Evolutionary conservation across 140 eudicot genomes (phyloP).

Genomic region (Oenanthe javanica): DNA sequence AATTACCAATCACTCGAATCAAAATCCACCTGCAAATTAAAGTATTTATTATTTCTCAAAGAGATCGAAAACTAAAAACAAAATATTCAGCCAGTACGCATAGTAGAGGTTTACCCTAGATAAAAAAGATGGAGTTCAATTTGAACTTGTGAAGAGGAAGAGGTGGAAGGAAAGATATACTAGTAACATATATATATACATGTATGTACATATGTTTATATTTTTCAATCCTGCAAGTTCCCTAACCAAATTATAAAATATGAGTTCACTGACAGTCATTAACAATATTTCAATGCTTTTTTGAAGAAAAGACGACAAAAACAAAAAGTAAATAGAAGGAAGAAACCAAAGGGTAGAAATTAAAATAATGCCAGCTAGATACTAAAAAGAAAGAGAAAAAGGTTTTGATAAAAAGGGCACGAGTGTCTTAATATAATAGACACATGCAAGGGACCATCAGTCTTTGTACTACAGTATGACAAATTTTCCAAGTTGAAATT

Average conservation of each 20-base stretch:
- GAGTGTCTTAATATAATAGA: slow-evolving; percentile 36
- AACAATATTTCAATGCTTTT: slow-evolving; percentile 2
- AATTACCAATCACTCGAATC: slow-evolving; percentile 9
- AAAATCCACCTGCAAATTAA: slow-evolving; percentile 30
- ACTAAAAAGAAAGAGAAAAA: not conserved
- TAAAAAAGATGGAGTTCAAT: slow-evolving; percentile 10
- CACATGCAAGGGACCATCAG: slow-evolving; percentile 35
- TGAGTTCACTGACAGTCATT: not conserved
- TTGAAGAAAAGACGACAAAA: not conserved
- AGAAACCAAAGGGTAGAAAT: not conserved
- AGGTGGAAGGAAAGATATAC: slow-evolving; percentile 31
- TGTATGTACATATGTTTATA: not conserved
- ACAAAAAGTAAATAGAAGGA: not conserved
- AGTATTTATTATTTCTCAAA: not conserved
- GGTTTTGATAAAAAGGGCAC: slow-evolving; percentile 21
- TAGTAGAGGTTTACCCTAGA: slow-evolving; percentile 27
- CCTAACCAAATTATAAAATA: not conserved
- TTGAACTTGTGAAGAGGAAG: slow-evolving; percentile 15
- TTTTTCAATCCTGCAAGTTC: not conserved
- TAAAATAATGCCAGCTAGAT: not conserved
- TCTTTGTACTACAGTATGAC: slow-evolving; percentile 28
- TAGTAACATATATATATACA: not conserved
- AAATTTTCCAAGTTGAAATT: slow-evolving; percentile 47
- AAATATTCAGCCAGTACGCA: not conserved
- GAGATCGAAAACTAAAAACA: not conserved